Base-by-base conservation (phyloP, 129 eudicot species). In the Flaveria trinervia region DNA sequence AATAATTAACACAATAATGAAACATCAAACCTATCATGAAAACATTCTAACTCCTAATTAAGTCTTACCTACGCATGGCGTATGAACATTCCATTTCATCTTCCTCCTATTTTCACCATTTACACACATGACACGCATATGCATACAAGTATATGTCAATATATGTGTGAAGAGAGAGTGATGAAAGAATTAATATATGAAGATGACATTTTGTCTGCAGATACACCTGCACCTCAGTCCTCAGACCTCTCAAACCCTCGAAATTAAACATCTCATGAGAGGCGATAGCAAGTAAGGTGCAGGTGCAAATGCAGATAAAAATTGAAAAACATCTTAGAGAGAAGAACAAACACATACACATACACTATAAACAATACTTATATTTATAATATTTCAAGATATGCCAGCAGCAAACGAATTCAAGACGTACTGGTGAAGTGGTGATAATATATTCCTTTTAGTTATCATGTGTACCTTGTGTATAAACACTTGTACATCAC, bases 261-360 rank as follows among this genome's bases (percentile, higher is more conserved):
- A 25, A 17, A 43, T 61, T 26, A 43, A 77, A 3, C 3, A 7
- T n/a, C 7, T 6, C 23, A 30, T 17, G 1, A 22, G 59, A 49
- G 18, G 20, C 4, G 50, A n/a, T 9, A 49, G 74, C 28, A 49
- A 41, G 54, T 73, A 61, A 87, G 88, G 80, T 84, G 92, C 88
- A 87, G 87, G 92, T 87, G 87, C 83, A 87, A 87, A 87, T 84
- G 92, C 88, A 87, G 92, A 79, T 71, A 72, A 82, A 81, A 81
- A 28, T 8, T 16, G 15, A 33, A 9, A 44, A 9, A 26, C 79
- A 73, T 67, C 83, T 80, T 73, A 20, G 77, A 45, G 82, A 54
- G 65, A 49, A 13, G 20, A 9, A 56, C 41, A 36, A 14, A 36
- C 33, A 2, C 14, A 64, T 72, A 51, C 39, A 41, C 33, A 65